Percentiles rank a stretch among this genome's conserved stretches.
phyloP scores from a whole-genome alignment of 331 rosid genomes.

The Quercus lobata region DNA sequence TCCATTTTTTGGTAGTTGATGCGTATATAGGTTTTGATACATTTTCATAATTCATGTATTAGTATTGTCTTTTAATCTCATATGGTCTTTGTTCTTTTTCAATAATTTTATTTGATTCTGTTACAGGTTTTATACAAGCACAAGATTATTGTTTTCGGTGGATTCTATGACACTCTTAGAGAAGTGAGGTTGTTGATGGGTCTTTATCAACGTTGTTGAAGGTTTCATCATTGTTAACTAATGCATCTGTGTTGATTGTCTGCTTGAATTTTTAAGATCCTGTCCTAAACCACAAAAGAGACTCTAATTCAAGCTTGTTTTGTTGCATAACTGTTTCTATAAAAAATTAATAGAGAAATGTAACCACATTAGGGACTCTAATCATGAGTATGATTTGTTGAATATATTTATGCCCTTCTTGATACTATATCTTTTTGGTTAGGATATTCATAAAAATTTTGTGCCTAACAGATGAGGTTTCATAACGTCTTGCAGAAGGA shows the following conservation, averaged over 20 bases:
- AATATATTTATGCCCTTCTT: not conserved
- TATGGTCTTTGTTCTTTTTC: not conserved
- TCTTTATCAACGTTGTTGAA: conserved; percentile 15
- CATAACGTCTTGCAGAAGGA: not conserved
- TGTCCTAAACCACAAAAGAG: not conserved
- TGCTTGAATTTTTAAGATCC: not conserved
- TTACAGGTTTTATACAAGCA: conserved; percentile 95
- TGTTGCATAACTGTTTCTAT: not conserved
- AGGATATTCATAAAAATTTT: not conserved
- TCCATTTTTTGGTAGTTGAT: not conserved
- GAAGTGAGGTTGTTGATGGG: conserved; percentile 88
- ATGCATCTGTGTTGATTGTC: not conserved
- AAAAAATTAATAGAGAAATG: not conserved
- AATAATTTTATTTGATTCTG: conserved; percentile 16
- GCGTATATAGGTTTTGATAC: not conserved
- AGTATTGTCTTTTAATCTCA: not conserved
- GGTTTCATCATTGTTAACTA: conserved; percentile 12
- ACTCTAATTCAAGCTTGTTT: not conserved
- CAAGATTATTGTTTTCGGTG: conserved; percentile 94
- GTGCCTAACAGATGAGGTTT: not conserved
- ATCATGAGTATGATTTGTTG: not conserved
- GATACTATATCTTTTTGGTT: not conserved
- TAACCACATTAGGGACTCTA: not conserved
- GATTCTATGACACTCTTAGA: conserved; percentile 96
- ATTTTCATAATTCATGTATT: not conserved